phyloP scores from a whole-genome alignment of 306 rosid genomes.

The Herpetospermum pedunculosum region DNA sequence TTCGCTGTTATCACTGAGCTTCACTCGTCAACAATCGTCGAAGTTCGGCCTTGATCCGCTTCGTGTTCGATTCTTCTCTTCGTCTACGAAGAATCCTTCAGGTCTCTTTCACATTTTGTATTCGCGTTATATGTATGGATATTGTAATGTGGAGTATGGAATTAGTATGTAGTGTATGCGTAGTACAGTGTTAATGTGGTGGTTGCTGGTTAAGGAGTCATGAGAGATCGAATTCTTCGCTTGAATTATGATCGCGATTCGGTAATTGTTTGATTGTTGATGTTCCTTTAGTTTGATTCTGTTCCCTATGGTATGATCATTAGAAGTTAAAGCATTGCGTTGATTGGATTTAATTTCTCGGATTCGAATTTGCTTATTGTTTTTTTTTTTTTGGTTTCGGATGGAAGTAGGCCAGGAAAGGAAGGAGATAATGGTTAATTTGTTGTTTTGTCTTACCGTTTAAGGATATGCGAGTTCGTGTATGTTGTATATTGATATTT shows the following conservation, averaged over 20 bases:
- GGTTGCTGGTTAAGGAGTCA: not conserved
- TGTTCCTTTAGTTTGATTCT: not conserved
- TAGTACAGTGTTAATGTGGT: not conserved
- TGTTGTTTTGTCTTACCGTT: not conserved
- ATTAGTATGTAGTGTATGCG: not conserved
- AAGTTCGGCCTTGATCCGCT: not conserved
- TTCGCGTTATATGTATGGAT: not conserved
- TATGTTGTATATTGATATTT: not conserved
- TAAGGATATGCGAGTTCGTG: not conserved
- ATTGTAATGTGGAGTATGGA: not conserved
- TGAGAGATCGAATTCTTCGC: not conserved
- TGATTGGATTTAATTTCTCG: not conserved
- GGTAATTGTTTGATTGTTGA: not conserved
- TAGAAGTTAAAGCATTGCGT: not conserved
- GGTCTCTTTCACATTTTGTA: not conserved
- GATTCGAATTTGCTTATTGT: not conserved
- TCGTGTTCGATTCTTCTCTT: slow-evolving; percentile 1
- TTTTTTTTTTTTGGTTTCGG: not conserved
- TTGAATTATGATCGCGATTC: not conserved
- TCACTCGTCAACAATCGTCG: not conserved
- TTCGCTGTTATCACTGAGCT: not conserved
- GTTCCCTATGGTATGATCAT: not conserved
- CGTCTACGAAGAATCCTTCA: slow-evolving; percentile 5
- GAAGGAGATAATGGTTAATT: not conserved
- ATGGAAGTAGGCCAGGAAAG: not conserved